phyloP scores from a whole-genome alignment of 2,329 filamentous ascomycete species.

The Esteya vermicola region DNA sequence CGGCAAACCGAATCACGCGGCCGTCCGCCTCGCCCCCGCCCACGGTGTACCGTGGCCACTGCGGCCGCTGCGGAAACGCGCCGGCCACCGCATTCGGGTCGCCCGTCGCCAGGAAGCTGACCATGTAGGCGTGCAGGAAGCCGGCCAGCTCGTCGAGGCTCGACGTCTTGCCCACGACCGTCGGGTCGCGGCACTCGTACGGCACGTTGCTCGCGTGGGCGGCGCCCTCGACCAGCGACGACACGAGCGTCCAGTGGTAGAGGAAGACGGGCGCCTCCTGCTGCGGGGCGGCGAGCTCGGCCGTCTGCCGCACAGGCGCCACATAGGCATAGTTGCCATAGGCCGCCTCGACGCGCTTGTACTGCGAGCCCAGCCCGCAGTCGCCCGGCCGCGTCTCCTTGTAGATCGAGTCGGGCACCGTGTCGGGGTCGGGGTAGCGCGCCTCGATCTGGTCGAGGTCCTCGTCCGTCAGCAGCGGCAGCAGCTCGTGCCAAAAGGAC shows the following conservation, averaged over 20 bases:
- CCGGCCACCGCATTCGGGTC: constrained; percentile 10
- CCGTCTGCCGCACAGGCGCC: constrained; percentile 34
- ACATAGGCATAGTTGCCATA: constrained; percentile 42
- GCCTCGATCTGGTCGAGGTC: constrained; percentile 20
- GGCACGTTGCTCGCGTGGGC: constrained; percentile 32
- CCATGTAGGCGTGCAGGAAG: constrained; percentile 29
- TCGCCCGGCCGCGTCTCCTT: constrained; percentile 18
- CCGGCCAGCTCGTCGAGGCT: constrained; percentile 26
- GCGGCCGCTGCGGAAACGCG: neutral
- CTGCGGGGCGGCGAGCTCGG: constrained; percentile 11
- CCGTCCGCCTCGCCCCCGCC: no score
- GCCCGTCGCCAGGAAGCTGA: constrained; percentile 31
- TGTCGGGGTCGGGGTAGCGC: constrained; percentile 25
- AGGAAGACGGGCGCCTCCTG: constrained; percentile 29
- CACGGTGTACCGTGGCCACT: no score
- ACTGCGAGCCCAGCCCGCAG: constrained; percentile 24
- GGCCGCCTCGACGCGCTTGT: constrained; percentile 37
- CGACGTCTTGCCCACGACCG: constrained; percentile 15
- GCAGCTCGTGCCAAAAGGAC: constrained; percentile 22
- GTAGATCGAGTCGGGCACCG: constrained; percentile 19
- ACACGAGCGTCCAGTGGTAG: constrained; percentile 38
- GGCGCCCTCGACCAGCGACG: constrained; percentile 26
- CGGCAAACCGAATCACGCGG: constrained; percentile 18
- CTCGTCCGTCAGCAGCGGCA: constrained; percentile 21
- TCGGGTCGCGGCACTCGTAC: constrained; percentile 29